These are phyloP conservation scores for Saccharomycopsis phalli DNA, from an alignment of 1,139 yeast genomes.

Conservation along the genomic window DNA sequence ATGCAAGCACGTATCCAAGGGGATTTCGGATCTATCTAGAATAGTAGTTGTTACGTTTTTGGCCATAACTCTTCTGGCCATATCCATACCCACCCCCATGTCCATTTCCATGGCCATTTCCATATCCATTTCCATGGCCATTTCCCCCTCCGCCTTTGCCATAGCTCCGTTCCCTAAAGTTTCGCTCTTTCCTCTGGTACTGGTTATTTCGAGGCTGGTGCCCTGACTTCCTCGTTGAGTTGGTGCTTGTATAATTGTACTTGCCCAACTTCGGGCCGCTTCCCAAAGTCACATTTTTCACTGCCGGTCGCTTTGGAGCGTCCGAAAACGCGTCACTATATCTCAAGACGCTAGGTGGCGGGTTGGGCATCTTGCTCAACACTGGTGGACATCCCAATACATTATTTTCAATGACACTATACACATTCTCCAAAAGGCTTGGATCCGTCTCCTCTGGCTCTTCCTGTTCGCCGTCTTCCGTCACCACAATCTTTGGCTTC, in stretches of 20 bases:
- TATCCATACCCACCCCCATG: not conserved
- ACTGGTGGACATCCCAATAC: constrained; percentile 38
- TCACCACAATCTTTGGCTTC: not conserved
- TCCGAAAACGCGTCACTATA: not conserved
- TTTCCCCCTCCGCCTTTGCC: not conserved
- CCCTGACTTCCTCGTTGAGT: not conserved
- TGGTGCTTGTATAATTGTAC: too few relatives aligned
- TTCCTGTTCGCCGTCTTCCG: not conserved
- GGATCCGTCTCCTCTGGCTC: constrained; percentile 3
- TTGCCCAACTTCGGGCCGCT: too few relatives aligned
- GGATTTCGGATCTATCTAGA: too few relatives aligned
- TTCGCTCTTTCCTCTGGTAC: constrained; percentile 2
- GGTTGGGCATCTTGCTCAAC: constrained; percentile 32
- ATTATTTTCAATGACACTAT: constrained; percentile 19
- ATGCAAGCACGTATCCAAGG: too few relatives aligned
- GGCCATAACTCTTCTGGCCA: not conserved
- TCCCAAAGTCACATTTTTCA: too few relatives aligned
- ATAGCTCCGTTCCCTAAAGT: not conserved
- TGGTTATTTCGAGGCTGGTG: not conserved
- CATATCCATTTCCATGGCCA: not conserved
- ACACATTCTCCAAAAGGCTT: constrained; percentile 18
- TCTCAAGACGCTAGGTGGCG: constrained; percentile 32
- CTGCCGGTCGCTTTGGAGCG: too few relatives aligned
- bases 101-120: not conserved
- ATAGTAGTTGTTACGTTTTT: not conserved